A percentile compares a stretch with the other conserved stretches of the same genome.
These are phyloP conservation scores for Penicillium angulare DNA, from an alignment of 495 filamentous ascomycete genomes.

Conservation along the genomic window DNA sequence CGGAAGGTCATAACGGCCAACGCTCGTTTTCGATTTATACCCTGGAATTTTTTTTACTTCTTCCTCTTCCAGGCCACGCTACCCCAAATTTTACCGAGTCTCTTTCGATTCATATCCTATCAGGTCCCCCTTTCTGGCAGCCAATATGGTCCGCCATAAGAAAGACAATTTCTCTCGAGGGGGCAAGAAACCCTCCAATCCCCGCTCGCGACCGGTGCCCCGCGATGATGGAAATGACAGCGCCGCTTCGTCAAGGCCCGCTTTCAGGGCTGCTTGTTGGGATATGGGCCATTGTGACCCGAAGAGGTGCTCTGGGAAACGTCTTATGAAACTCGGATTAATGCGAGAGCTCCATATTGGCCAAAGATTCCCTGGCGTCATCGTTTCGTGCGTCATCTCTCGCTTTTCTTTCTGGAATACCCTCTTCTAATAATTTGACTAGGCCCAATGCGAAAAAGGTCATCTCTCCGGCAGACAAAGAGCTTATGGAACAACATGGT, in stretches of 20 bases:
- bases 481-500: constrained; percentile 80
- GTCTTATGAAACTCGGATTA: constrained; percentile 82
- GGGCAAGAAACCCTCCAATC: constrained; percentile 61
- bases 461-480: constrained; percentile 76
- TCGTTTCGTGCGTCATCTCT: constrained; percentile 66
- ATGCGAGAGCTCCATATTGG: constrained; percentile 93
- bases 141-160: constrained; percentile 86
- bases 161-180: constrained; percentile 79
- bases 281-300: constrained; percentile 97
- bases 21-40: no score
- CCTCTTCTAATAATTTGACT: constrained; percentile 10
- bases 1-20: no score
- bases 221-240: constrained; percentile 39
- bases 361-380: constrained; percentile 84
- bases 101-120: neutral
- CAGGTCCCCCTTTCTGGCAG: no score
- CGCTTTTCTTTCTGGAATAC: constrained; percentile 6
- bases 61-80: neutral
- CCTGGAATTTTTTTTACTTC: constrained; percentile 19
- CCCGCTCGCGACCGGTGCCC: constrained; percentile 46
- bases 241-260: constrained; percentile 45
- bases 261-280: constrained; percentile 94
- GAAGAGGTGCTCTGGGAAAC: constrained; percentile 94
- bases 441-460: constrained; percentile 86
- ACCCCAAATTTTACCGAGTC: neutral